A percentile compares a stretch with the other conserved stretches of the same genome.
Evolutionary conservation across 2,329 filamentous ascomycete genomes (phyloP).

Genomic region (Talaromyces piceae): DNA sequence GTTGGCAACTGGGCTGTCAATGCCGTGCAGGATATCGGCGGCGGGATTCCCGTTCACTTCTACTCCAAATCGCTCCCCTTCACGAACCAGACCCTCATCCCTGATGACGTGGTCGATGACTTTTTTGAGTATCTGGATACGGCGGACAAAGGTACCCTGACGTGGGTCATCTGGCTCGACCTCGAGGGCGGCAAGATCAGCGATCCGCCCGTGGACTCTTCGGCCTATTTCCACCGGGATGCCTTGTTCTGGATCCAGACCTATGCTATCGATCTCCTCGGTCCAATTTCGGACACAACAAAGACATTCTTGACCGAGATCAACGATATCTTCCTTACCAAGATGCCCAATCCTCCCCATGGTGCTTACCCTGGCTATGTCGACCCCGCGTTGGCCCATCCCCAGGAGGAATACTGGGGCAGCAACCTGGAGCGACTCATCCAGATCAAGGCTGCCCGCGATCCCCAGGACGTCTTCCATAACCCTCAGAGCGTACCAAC

Average conservation of each 20-base stretch:
- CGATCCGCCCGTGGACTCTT: conserved; percentile 49
- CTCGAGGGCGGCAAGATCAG: conserved; percentile 53
- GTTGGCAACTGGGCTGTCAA: conserved; percentile 20
- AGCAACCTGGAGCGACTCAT: conserved; percentile 43
- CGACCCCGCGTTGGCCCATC: conserved; percentile 42
- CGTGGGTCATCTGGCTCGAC: conserved; percentile 59
- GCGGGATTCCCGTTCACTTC: conserved; percentile 41
- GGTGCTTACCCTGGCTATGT: conserved; percentile 59
- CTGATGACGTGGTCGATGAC: conserved; percentile 37
- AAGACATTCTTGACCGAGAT: conserved; percentile 47
- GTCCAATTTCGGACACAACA: conserved; percentile 38
- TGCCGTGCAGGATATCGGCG: conserved; percentile 17
- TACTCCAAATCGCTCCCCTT: conserved; percentile 54
- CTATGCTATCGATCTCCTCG: conserved; percentile 47
- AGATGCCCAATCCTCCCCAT: conserved; percentile 30
- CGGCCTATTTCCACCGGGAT: conserved; percentile 58
- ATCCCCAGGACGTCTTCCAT: conserved; percentile 49
- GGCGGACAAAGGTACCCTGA: conserved; percentile 42
- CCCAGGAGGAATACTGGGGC: conserved; percentile 51
- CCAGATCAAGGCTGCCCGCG: conserved; percentile 46
- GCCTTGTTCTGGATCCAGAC: conserved; percentile 58
- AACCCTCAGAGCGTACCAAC: conserved; percentile 47
- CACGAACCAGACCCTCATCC: conserved; percentile 42
- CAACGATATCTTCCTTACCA: conserved; percentile 27
- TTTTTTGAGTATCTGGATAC: conserved; percentile 50